These are phyloP conservation scores for Stagonosporopsis rhizophila DNA, from an alignment of 2,329 filamentous ascomycete species.

Conservation along the genomic window DNA sequence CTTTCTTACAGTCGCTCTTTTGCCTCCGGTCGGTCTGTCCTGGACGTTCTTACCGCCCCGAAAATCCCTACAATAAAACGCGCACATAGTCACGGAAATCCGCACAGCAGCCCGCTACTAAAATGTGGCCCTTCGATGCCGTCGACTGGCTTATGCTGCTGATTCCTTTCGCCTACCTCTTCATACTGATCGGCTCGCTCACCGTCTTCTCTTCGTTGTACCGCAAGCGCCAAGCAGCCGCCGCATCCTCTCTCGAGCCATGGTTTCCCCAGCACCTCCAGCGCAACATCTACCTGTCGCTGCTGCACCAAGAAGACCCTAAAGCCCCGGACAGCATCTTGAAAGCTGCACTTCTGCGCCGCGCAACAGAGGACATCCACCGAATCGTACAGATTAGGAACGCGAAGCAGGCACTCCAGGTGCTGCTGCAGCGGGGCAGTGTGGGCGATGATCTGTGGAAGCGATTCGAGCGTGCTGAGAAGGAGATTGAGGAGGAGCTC, in stretches of 20 bases:
- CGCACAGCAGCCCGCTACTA: constrained; percentile 19
- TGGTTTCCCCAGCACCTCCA: constrained; percentile 94
- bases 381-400: constrained; percentile 87
- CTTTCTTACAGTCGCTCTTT: constrained; percentile 17
- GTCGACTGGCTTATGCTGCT: constrained; percentile 83
- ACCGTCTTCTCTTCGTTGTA: constrained; percentile 93
- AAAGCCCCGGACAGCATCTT: constrained; percentile 82
- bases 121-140: constrained; percentile 53
- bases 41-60: background rate
- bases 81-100: constrained; percentile 7
- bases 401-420: constrained; percentile 85
- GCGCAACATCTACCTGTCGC: constrained; percentile 92
- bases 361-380: constrained; percentile 91
- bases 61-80: background rate
- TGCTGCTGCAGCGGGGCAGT: constrained; percentile 84
- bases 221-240: constrained; percentile 82
- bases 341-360: constrained; percentile 84
- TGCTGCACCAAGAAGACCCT: constrained; percentile 79
- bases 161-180: constrained; percentile 88
- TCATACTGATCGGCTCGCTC: constrained; percentile 85
- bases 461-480: constrained; percentile 88
- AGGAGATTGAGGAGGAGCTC: constrained; percentile 96
- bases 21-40: background rate
- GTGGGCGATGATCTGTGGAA: constrained; percentile 97
- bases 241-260: constrained; percentile 84